Percentiles rank a stretch among this genome's conserved stretches.
These are phyloP conservation scores for Senna siamea DNA, from an alignment of 306 rosid species.

Conservation along the genomic window DNA sequence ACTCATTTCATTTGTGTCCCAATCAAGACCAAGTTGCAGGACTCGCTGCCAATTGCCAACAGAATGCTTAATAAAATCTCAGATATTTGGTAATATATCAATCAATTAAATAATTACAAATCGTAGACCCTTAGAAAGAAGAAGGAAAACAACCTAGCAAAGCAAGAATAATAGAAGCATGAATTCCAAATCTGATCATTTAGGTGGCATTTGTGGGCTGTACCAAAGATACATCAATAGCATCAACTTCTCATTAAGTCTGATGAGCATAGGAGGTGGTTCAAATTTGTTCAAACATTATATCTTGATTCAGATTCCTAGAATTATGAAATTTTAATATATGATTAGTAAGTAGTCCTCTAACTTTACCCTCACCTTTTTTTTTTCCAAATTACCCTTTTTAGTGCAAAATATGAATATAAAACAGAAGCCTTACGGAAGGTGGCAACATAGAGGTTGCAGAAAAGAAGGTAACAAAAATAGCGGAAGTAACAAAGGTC, in stretches of 20 bases:
- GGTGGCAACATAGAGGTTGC: conserved; percentile 11
- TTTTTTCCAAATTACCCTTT: not conserved
- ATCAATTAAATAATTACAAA: not conserved
- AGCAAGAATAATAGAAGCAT: not conserved
- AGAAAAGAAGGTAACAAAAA: conserved; percentile 17
- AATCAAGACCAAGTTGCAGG: conserved; percentile 73
- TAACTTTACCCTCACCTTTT: not conserved
- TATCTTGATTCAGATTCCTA: conserved; percentile 9
- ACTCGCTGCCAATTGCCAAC: conserved; percentile 56
- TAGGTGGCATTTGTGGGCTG: not conserved
- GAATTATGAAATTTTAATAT: not conserved
- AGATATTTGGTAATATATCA: conserved; percentile 6
- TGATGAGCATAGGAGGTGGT: not conserved
- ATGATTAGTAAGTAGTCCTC: not conserved
- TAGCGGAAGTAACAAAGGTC: not conserved
- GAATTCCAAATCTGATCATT: too few species aligned
- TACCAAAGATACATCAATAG: not conserved
- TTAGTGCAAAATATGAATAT: not conserved
- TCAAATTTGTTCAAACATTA: conserved; percentile 8
- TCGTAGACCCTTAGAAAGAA: conserved; percentile 12
- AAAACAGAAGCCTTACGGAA: not conserved
- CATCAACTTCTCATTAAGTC: not conserved
- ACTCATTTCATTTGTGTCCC: conserved; percentile 86
- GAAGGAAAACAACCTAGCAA: not conserved
- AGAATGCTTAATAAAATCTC: conserved; percentile 29